Evolutionary conservation across 352 stramenopile genomes (phyloP), one percentile per base, ranked within the genome.

Genomic region (Pythium aquatile): DNA sequence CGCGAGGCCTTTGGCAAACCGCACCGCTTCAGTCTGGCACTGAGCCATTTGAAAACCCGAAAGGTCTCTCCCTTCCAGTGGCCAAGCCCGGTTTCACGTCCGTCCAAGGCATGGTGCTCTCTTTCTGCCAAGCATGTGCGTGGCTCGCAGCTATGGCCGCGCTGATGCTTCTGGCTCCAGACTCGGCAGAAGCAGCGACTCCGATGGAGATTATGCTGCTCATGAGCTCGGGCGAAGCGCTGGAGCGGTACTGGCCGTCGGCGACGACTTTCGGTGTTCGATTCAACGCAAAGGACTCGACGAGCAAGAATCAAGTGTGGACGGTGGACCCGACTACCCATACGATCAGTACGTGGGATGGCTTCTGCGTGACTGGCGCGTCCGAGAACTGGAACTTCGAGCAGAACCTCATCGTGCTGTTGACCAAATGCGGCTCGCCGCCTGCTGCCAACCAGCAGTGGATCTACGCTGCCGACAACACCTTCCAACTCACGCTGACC

Each of bases 191-290:
- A 13, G 14, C 9, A n/a, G 28, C 11, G 16, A 3, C n/a, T 13
- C 46, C 46, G 46, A 13, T 16, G 24, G 47, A 55, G 47, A 35
- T 55, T 26, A 55, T 55, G 47, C 47, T 55, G 47, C 20, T 55
- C 47, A 55, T 13, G 24, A 30, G 13, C 5, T 35, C 20, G 6
- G 28, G 13, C 6, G 7, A 55, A 7, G 47, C 47, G 47, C 28
- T 55, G 5, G 47, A 35, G 47, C 47, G 47, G 5, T 37, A n/a
- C 28, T 35, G 28, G 20, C 28, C 24, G 5, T n/a, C 20, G 47
- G 24, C 4, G 28, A n/a, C 14, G 24, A 35, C 47, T 5, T 33
- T 6, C 5, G 47, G 47, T 55, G 47, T 55, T 7, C 20, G 13
- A 7, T 55, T 35, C 24, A 14, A 5, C 6, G 3, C 20, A 2